phyloP scores from a whole-genome alignment of 106 monocot genomes.

The Dactylorhiza incarnata region DNA sequence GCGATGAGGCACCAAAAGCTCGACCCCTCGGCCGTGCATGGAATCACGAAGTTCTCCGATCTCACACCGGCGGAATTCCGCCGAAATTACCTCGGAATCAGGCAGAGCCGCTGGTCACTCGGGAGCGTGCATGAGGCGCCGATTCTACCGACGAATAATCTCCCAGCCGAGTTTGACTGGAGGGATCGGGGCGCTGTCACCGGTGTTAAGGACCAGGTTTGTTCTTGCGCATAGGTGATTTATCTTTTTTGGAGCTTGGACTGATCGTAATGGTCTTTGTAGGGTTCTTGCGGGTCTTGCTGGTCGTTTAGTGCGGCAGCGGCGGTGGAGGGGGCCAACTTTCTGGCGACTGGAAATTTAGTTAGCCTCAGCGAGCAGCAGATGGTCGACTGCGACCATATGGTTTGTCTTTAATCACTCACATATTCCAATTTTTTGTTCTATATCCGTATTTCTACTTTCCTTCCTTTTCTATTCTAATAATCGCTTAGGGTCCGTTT shows the following conservation, averaged over 20 bases:
- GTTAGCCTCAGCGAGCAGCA: constrained; percentile 86
- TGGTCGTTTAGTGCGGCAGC: constrained; percentile 91
- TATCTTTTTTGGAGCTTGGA: neutral
- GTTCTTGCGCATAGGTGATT: neutral
- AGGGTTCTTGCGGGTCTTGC: constrained; percentile 96
- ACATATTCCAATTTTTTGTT: neutral
- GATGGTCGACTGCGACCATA: constrained; percentile 77
- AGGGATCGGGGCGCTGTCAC: constrained; percentile 82
- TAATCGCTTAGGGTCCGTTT: neutral
- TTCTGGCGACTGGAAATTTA: constrained; percentile 72
- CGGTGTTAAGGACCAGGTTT: constrained; percentile 77
- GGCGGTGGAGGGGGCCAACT: constrained; percentile 86
- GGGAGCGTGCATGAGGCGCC: constrained; percentile 35
- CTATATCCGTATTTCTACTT: neutral
- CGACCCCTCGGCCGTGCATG: constrained; percentile 78
- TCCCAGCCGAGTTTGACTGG: constrained; percentile 87
- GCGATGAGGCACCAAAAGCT: constrained; percentile 67
- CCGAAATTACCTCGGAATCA: constrained; percentile 42
- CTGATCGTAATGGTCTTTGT: neutral
- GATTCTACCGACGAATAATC: constrained; percentile 58
- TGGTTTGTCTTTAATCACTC: constrained; percentile 8
- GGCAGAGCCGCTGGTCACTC: constrained; percentile 10
- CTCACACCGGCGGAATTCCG: constrained; percentile 80
- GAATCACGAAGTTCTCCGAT: constrained; percentile 84
- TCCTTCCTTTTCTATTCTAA: neutral